Evolutionary conservation across 2,329 filamentous ascomycete species (phyloP), one percentile per base, ranked within the genome.

Genomic region (Nemania serpens): DNA sequence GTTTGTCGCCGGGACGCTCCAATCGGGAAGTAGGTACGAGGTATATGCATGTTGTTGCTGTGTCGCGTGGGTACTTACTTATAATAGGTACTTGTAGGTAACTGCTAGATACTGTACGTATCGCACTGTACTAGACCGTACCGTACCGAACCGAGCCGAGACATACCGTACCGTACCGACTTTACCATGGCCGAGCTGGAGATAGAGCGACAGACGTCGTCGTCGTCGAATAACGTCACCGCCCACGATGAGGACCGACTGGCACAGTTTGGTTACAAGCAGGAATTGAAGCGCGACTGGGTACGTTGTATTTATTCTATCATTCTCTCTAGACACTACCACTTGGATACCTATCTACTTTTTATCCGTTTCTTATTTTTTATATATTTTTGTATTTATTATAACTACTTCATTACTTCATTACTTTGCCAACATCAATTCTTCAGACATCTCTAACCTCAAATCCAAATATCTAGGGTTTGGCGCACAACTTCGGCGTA

Each of bases 401-500:
- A n/a, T n/a, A n/a, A n/a, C n/a, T n/a, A n/a, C 18, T n/a, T 37
- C 6, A 39, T 41, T 18, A 29, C 29, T 29, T 53, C 11, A 29
- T 5, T 29, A 29, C 25, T 29, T 39, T 10, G 4, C 15, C n/a
- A 5, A n/a, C 10, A 5, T 46, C 7, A 43, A 36, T 20, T 29
- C 20, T 20, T 22, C 13, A 6, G 15, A 22, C 3, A n/a, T n/a
- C 42, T 29, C 49, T 58, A 33, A 62, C 25, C 12, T 4, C 7
- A 34, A 48, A 22, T 46, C 6, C 2, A 7, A 34, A 4, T 4
- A 29, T 33, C 15, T 11, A 67, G 65, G 80, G 81, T 4, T 67
- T 86, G 61, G 74, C 81, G 53, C 84, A 87, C 67, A 87, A 86
- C 68, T 87, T 87, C 74, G 84, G 84, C 29, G 82, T 86, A 6